These are phyloP conservation scores for Marsdenia floribunda DNA, from an alignment of 257 asterid species.

Conservation along the genomic window DNA sequence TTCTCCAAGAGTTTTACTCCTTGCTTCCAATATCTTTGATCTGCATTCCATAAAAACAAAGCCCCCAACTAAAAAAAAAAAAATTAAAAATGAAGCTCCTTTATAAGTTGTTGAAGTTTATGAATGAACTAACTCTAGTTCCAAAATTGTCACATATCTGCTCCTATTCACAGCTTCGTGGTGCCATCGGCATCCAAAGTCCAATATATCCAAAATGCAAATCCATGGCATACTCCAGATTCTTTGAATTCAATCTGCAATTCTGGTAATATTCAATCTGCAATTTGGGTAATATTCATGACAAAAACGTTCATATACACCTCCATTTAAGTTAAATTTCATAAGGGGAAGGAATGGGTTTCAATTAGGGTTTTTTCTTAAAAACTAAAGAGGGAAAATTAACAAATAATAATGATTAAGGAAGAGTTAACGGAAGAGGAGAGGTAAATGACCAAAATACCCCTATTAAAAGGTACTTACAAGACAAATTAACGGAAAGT, in stretches of 20 bases:
- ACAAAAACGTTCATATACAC: background rate
- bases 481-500: too few species aligned
- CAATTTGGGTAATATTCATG: slow-evolving; percentile 5
- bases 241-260: slow-evolving; percentile 50
- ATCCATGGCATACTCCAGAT: slow-evolving; percentile 75
- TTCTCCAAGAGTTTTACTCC: slow-evolving; percentile 67
- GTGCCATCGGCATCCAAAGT: slow-evolving; percentile 44
- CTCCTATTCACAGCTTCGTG: slow-evolving; percentile 60
- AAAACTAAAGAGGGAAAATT: too few species aligned
- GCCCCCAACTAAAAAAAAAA: background rate
- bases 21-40: slow-evolving; percentile 81
- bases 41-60: slow-evolving; percentile 28
- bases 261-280: too few species aligned
- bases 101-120: too few species aligned
- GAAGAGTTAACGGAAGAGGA: too few species aligned
- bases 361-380: too few species aligned
- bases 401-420: too few species aligned
- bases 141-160: slow-evolving; percentile 44
- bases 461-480: too few species aligned
- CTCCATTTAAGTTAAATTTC: too few species aligned
- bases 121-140: background rate
- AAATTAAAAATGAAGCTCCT: background rate
- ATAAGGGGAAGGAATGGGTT: too few species aligned
- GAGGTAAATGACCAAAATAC: too few species aligned
- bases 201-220: slow-evolving; percentile 94